phyloP scores from a whole-genome alignment of 345 rosid genomes.

The Eucalyptus dawsonii region DNA sequence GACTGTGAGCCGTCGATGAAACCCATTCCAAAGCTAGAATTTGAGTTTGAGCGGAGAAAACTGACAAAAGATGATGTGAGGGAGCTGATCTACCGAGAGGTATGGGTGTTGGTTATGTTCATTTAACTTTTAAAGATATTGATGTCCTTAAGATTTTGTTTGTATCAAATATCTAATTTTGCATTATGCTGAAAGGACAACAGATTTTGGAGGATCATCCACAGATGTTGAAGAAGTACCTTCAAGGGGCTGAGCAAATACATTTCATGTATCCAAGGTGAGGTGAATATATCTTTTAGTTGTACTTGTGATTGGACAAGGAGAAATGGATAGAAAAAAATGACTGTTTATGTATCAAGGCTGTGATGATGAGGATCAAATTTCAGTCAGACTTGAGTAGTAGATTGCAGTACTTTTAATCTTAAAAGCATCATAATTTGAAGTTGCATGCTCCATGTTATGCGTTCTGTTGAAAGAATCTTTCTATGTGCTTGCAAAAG shows the following conservation, averaged over 20 bases:
- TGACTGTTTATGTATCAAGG: background rate
- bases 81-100: constrained; percentile 95
- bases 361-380: background rate
- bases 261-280: constrained; percentile 93
- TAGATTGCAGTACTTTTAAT: background rate
- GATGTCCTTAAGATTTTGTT: background rate
- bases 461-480: background rate
- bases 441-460: background rate
- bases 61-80: constrained; percentile 68
- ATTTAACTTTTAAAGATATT: background rate
- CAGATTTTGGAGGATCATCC: constrained; percentile 93
- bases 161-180: background rate
- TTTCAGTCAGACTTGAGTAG: background rate
- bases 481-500: background rate
- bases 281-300: background rate
- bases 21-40: constrained; percentile 79
- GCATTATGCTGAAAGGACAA: background rate
- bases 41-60: constrained; percentile 86
- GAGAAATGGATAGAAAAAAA: background rate
- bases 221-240: constrained; percentile 54
- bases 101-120: background rate
- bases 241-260: constrained; percentile 61
- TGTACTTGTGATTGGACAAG: background rate
- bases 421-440: background rate
- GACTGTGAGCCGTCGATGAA: constrained; percentile 65